Percentiles rank a stretch among this genome's conserved stretches.
Conservation (phyloP, 805 yeast species). For the Phaffomyces antillensis region DNA sequence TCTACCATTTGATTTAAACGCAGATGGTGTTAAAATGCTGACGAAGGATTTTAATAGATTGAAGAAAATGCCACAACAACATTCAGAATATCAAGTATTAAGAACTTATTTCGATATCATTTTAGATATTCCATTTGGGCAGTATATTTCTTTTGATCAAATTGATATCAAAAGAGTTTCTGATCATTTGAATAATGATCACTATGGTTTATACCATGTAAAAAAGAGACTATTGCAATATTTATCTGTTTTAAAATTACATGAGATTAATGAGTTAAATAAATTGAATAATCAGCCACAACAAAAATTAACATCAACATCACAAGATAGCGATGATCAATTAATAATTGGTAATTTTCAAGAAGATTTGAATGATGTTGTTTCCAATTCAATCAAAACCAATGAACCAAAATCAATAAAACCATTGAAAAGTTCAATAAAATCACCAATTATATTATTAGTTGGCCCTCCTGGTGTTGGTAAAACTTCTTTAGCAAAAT, state of each 20-base stretch:
- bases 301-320: not conserved
- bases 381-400: not conserved
- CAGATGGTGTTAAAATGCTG: slow-evolving; percentile 35
- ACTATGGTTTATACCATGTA: slow-evolving; percentile 67
- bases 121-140: slow-evolving; percentile 55
- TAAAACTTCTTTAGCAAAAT: slow-evolving; percentile 78
- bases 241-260: slow-evolving; percentile 65
- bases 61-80: slow-evolving; percentile 42
- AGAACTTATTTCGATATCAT: slow-evolving; percentile 59
- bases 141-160: slow-evolving; percentile 20
- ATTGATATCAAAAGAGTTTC: slow-evolving; percentile 48
- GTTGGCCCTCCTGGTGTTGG: slow-evolving; percentile 96
- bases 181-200: slow-evolving; percentile 62
- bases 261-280: slow-evolving; percentile 16
- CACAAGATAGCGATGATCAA: slow-evolving; percentile 10
- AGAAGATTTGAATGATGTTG: not conserved
- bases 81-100: slow-evolving; percentile 58
- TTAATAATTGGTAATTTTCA: slow-evolving; percentile 13
- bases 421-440: slow-evolving; percentile 5
- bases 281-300: not conserved
- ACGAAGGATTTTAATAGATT: slow-evolving; percentile 49
- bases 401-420: not conserved
- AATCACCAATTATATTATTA: slow-evolving; percentile 61
- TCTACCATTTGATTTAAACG: slow-evolving; percentile 25
- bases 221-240: slow-evolving; percentile 74